These are phyloP conservation scores for Myriangium duriaei DNA, from an alignment of 2,329 filamentous ascomycete species.

Conservation along the genomic window DNA sequence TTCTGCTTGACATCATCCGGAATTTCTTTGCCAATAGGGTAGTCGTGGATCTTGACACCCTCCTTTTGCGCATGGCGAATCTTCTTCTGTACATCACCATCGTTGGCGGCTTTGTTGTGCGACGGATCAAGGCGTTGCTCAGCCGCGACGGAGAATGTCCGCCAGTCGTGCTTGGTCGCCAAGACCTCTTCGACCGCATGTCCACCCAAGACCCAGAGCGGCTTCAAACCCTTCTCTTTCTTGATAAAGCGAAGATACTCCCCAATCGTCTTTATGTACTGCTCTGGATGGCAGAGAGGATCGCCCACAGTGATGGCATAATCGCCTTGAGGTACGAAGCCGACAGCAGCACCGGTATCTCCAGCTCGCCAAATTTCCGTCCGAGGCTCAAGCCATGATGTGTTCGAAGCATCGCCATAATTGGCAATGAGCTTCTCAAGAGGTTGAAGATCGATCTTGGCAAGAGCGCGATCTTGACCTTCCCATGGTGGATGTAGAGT, in stretches of 20 bases:
- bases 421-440: conserved; percentile 85
- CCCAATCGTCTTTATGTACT: conserved; percentile 61
- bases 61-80: conserved; percentile 70
- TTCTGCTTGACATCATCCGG: conserved; percentile 55
- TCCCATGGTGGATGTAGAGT: conserved; percentile 60
- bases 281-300: conserved; percentile 67
- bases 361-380: conserved; percentile 80
- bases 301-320: conserved; percentile 79
- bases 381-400: conserved; percentile 81
- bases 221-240: conserved; percentile 58
- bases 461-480: conserved; percentile 35
- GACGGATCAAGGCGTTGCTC: conserved; percentile 74
- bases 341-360: conserved; percentile 67
- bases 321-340: conserved; percentile 64
- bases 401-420: conserved; percentile 89
- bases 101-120: conserved; percentile 54
- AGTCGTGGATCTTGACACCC: conserved; percentile 66
- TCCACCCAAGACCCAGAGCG: conserved; percentile 82
- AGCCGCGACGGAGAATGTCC: conserved; percentile 74
- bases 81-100: conserved; percentile 59
- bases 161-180: conserved; percentile 70
- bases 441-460: conserved; percentile 49
- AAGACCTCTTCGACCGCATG: conserved; percentile 67
- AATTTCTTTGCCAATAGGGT: conserved; percentile 51
- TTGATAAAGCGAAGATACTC: conserved; percentile 66